A percentile compares a stretch with the other conserved stretches of the same genome.
Evolutionary conservation across 1,284 basidiomycete species (phyloP).

Genomic region (Sanguinoderma infundibulare): DNA sequence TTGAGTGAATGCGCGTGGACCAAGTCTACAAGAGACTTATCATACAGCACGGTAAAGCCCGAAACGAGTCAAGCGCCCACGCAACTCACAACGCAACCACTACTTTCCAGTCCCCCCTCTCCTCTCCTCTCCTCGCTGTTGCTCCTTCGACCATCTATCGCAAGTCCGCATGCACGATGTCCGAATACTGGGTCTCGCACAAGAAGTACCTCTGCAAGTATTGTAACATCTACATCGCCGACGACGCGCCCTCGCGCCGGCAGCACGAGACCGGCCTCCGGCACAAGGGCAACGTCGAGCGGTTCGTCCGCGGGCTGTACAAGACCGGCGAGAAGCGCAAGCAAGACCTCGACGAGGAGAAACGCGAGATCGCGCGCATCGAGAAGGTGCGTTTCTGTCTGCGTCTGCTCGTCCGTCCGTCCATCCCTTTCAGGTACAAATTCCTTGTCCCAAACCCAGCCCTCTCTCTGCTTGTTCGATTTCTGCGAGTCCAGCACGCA

Average conservation of each 20-base stretch:
- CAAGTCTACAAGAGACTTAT: too few species aligned
- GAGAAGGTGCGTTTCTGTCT: constrained; percentile 76
- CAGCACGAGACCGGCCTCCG: constrained; percentile 95
- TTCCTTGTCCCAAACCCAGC: too few species aligned
- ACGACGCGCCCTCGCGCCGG: constrained; percentile 89
- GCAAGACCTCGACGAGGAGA: constrained; percentile 87
- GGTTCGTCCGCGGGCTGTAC: constrained; percentile 91
- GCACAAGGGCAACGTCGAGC: constrained; percentile 94
- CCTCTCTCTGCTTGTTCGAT: background rate
- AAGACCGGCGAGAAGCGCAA: constrained; percentile 90
- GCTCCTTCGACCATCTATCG: background rate
- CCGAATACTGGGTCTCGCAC: constrained; percentile 86
- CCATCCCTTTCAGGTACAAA: too few species aligned
- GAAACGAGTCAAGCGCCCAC: background rate
- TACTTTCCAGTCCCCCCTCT: background rate
- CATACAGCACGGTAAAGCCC: too few species aligned
- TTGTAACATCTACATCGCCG: constrained; percentile 90
- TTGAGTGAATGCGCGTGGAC: too few species aligned
- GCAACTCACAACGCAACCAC: too few species aligned
- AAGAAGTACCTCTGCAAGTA: constrained; percentile 88
- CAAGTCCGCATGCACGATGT: constrained; percentile 50
- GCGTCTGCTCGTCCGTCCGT: background rate
- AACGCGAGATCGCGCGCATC: constrained; percentile 84
- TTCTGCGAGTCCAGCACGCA: background rate
- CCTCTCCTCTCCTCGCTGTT: background rate